These are phyloP conservation scores for Hypoxylon subgilvum DNA, from an alignment of 495 filamentous ascomycete genomes.

Conservation along the genomic window DNA sequence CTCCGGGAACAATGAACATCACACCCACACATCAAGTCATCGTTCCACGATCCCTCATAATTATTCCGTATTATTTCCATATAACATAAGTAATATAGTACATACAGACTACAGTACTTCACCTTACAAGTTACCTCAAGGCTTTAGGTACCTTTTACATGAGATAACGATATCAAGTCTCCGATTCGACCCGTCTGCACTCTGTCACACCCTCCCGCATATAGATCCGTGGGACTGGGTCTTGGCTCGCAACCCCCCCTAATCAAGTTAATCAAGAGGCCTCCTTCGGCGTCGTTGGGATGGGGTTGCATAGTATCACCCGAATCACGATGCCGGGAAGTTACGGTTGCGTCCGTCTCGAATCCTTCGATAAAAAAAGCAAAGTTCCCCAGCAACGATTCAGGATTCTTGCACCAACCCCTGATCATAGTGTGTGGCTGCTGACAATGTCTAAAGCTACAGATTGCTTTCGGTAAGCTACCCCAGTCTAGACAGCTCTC, in stretches of 20 bases:
- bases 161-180: conserved; percentile 18
- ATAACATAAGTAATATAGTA: too few species aligned
- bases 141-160: too few species aligned
- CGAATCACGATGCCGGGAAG: too few species aligned
- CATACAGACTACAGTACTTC: too few species aligned
- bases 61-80: too few species aligned
- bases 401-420: conserved; percentile 5
- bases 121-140: too few species aligned
- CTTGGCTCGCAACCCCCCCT: conserved; percentile 15
- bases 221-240: conserved; percentile 10
- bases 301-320: too few species aligned
- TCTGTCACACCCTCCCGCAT: conserved; percentile 3
- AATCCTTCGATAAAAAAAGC: conserved; percentile 2
- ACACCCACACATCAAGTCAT: too few species aligned
- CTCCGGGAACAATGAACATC: too few species aligned
- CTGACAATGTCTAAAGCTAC: too few species aligned
- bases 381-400: conserved; percentile 20
- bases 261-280: conserved; percentile 5
- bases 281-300: too few species aligned
- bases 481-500: conserved; percentile 1
- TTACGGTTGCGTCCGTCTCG: neutral
- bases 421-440: neutral
- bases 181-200: conserved; percentile 8
- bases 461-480: conserved; percentile 11
- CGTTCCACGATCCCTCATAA: too few species aligned